Evolutionary conservation across 352 stramenopile species (phyloP), one percentile per base, ranked within the genome.

Genomic region (Phytopythium ostracodes): DNA sequence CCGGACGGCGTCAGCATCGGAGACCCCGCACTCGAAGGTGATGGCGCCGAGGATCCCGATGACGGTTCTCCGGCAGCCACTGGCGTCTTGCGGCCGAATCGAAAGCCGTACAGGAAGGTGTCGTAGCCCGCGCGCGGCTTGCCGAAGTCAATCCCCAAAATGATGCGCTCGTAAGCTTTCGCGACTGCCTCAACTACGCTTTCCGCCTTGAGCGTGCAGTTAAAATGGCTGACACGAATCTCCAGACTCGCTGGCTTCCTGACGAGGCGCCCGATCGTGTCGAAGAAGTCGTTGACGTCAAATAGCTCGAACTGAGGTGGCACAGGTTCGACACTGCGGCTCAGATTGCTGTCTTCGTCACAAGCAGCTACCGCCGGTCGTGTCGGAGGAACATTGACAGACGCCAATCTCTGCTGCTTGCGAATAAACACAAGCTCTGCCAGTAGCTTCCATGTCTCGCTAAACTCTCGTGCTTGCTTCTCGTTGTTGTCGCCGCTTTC

Each of bases 101-200:
- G 81, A 60, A 93, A 86, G 8, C 82, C 82, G 44, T 91, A 92
- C 25, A 91, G 68, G 55, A 88, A 81, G 11, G 60, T 63, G 7
- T 89, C 74, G 7, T 72, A 65, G 22, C 73, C 72, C 17, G 70
- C 67, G 7, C 75, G 76, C 22, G 80, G 80, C 50, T 86, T 87
- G 38, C 66, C 75, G 42, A 82, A 87, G 63, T 89, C 79, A 2
- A 89, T 79, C 5, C 81, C 83, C 0, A 89, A 61, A 8, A 89
- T 64, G 0, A 89, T 46, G 6, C 83, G 81, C 47, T 90, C 83
- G 55, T 85, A 89, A 25, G 85, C 54, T 46, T 88, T 87, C 0
- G 78, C 71, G 11, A 88, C 63, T 0, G 79, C 77, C 46, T 91
- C 78, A 17, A 91, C 71, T 27, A 88, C 78, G 53, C 75, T 82